Evolutionary conservation across 1,284 basidiomycete species (phyloP).

Genomic region (Moesziomyces parantarcticus): DNA sequence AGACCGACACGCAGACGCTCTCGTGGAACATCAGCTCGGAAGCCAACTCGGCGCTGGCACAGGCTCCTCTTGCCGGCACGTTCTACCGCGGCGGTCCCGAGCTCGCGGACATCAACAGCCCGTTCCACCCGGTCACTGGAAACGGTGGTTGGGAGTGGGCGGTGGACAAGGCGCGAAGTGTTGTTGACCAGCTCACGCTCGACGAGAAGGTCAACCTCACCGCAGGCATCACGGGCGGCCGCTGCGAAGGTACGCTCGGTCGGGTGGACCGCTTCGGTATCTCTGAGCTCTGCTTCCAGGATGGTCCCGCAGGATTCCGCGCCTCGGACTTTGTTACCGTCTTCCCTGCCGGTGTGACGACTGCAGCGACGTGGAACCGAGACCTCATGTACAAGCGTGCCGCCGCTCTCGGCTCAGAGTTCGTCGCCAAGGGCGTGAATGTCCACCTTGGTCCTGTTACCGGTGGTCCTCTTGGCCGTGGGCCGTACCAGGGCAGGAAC

Average conservation of each 20-base stretch:
- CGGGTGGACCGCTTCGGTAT: conserved; percentile 43
- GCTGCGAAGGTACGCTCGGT: conserved; percentile 36
- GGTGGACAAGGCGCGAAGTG: conserved; percentile 28
- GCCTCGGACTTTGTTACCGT: conserved; percentile 47
- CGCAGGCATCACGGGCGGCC: conserved; percentile 30
- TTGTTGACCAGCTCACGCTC: conserved; percentile 39
- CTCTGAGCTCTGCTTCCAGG: conserved; percentile 47
- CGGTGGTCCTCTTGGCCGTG: conserved; percentile 45
- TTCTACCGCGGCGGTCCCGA: conserved; percentile 40
- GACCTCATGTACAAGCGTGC: conserved; percentile 40
- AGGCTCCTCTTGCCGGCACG: conserved; percentile 24
- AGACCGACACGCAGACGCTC: conserved; percentile 3
- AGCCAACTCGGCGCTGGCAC: conserved; percentile 32
- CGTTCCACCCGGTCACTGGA: conserved; percentile 32
- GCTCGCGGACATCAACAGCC: conserved; percentile 31
- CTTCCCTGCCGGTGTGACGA: conserved; percentile 45
- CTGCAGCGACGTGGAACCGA: conserved; percentile 43
- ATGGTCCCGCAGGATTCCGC: conserved; percentile 43
- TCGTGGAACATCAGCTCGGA: conserved; percentile 40
- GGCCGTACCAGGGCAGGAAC: conserved; percentile 38
- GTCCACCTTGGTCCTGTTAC: conserved; percentile 64
- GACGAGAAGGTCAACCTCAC: conserved; percentile 51
- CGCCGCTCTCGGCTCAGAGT: conserved; percentile 37
- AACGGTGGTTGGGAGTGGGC: conserved; percentile 45
- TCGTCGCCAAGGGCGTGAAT: conserved; percentile 43